Evolutionary conservation across 257 asterid genomes (phyloP).

Genomic region (Ilex asprella): DNA sequence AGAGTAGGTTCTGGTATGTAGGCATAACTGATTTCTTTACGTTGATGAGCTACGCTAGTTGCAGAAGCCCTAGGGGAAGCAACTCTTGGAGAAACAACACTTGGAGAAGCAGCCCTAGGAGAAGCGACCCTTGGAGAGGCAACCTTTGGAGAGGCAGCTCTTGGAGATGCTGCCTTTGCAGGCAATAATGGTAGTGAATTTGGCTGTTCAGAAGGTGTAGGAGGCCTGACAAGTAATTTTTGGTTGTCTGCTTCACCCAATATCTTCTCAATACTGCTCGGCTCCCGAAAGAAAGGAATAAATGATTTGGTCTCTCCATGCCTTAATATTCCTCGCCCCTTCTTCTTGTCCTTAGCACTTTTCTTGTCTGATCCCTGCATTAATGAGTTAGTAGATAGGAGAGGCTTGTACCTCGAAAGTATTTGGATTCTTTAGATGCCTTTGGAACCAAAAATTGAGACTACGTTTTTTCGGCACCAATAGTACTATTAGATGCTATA

Average conservation of each 20-base stretch:
- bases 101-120: slow-evolving; percentile 18
- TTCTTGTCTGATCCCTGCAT: slow-evolving; percentile 65
- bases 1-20: slow-evolving; percentile 64
- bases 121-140: slow-evolving; percentile 30
- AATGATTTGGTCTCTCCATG: slow-evolving; percentile 66
- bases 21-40: slow-evolving; percentile 39
- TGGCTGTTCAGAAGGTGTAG: slow-evolving; percentile 35
- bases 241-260: slow-evolving; percentile 82
- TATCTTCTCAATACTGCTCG: slow-evolving; percentile 94
- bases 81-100: slow-evolving; percentile 34
- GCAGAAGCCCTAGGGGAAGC: neutral
- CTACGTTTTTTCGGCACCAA: no score
- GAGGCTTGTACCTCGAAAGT: no score
- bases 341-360: slow-evolving; percentile 66
- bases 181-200: slow-evolving; percentile 37
- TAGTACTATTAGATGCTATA: no score
- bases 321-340: slow-evolving; percentile 54
- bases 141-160: slow-evolving; percentile 37
- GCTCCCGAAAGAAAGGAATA: slow-evolving; percentile 73
- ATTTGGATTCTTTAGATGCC: no score
- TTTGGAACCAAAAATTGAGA: no score
- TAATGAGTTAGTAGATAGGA: neutral
- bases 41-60: neutral
- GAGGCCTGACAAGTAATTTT: slow-evolving; percentile 47
- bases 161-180: slow-evolving; percentile 38